Conservation (phyloP, 2,329 filamentous ascomycete genomes). For the Epicoccum sorghinum region DNA sequence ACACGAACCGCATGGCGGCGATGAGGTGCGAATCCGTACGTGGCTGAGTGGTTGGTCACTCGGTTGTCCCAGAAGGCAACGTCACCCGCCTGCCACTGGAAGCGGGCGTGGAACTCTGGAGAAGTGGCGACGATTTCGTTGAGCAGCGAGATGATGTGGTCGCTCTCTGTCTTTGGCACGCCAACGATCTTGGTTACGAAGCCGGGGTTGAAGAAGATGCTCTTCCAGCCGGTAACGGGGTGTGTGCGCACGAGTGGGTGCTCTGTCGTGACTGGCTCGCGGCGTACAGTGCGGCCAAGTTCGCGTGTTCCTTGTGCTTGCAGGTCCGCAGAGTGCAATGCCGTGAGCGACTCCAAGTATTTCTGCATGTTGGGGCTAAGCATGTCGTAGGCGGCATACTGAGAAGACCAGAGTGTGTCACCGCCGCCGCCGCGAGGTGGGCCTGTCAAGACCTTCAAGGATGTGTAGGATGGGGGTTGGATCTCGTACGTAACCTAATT, state of each 20-base stretch:
- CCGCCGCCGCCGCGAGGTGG: slow-evolving; percentile 62
- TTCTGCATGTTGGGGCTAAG: slow-evolving; percentile 61
- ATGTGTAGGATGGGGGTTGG: slow-evolving; percentile 64
- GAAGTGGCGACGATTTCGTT: slow-evolving; percentile 62
- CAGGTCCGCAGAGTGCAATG: slow-evolving; percentile 61
- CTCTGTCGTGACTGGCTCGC: slow-evolving; percentile 59
- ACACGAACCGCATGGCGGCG: slow-evolving; percentile 61
- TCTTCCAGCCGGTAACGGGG: slow-evolving; percentile 68
- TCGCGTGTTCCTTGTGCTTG: slow-evolving; percentile 59
- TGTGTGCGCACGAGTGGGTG: slow-evolving; percentile 66
- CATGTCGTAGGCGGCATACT: slow-evolving; percentile 64
- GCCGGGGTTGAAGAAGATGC: slow-evolving; percentile 64
- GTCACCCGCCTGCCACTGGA: slow-evolving; percentile 68
- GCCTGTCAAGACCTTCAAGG: slow-evolving; percentile 60
- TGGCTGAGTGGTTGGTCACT: slow-evolving; percentile 61
- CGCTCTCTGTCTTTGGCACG: slow-evolving; percentile 62
- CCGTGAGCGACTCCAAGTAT: slow-evolving; percentile 63
- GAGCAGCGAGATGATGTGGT: slow-evolving; percentile 59
- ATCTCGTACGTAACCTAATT: slow-evolving; percentile 61
- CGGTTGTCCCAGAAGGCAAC: slow-evolving; percentile 74
- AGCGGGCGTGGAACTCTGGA: slow-evolving; percentile 72
- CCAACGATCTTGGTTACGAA: slow-evolving; percentile 66
- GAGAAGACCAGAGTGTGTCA: slow-evolving; percentile 64
- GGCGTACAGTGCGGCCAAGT: slow-evolving; percentile 58
- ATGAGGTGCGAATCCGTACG: slow-evolving; percentile 64